Conservation (phyloP, 2,329 filamentous ascomycete species). For the Xylariaceae sp. region DNA sequence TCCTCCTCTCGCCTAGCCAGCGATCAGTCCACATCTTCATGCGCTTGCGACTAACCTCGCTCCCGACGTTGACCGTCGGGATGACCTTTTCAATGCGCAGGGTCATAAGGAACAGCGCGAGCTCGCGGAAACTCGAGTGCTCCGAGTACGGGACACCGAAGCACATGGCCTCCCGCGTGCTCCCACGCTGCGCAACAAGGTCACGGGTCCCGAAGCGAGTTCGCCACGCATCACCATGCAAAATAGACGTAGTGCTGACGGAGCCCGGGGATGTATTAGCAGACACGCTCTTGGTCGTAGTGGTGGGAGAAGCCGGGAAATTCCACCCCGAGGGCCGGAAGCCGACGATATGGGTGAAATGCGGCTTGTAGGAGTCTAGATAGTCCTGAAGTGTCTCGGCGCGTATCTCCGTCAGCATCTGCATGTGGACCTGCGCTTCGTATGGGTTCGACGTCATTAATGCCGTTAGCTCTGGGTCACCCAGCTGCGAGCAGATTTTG, state of each 20-base stretch:
- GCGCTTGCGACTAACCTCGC: constrained; percentile 48
- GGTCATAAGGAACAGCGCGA: constrained; percentile 88
- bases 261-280: constrained; percentile 45
- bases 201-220: constrained; percentile 66
- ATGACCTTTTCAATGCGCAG: constrained; percentile 84
- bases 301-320: constrained; percentile 49
- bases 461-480: constrained; percentile 72
- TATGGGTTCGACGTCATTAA: constrained; percentile 74
- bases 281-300: constrained; percentile 43
- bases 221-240: constrained; percentile 64
- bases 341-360: constrained; percentile 81
- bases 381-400: constrained; percentile 90
- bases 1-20: constrained; percentile 54
- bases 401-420: constrained; percentile 87
- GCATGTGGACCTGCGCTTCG: constrained; percentile 96
- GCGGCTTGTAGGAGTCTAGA: constrained; percentile 68
- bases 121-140: constrained; percentile 88
- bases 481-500: constrained; percentile 75
- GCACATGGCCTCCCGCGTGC: constrained; percentile 74
- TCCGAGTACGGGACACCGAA: constrained; percentile 95
- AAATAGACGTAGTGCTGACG: constrained; percentile 45
- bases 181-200: constrained; percentile 75
- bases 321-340: constrained; percentile 94
- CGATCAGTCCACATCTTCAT: constrained; percentile 63
- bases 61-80: constrained; percentile 81